A percentile compares a stretch with the other conserved stretches of the same genome.
Evolutionary conservation across 139 green algal species (phyloP).

Genomic region (Diplosphaera chodatii): DNA sequence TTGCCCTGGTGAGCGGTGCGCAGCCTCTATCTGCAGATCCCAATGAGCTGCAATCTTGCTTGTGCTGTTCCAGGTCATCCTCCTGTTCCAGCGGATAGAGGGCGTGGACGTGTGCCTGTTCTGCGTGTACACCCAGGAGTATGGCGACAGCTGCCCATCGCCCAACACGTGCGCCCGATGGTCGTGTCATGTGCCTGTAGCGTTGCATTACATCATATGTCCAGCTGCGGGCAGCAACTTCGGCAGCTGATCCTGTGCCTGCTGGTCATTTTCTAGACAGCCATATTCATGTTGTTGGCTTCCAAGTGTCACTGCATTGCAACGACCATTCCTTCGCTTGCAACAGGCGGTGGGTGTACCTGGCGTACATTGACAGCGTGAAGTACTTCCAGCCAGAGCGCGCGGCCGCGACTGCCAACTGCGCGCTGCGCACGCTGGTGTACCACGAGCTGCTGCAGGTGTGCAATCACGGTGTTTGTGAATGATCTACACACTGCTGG

Average conservation of each 20-base stretch:
- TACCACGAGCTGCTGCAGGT: slow-evolving; percentile 97
- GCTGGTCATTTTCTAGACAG: too few species aligned
- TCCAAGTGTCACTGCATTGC: neutral
- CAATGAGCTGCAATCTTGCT: neutral
- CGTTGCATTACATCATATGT: too few species aligned
- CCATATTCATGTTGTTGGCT: too few species aligned
- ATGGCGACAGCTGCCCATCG: slow-evolving; percentile 67
- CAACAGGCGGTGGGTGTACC: slow-evolving; percentile 74
- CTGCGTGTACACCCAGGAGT: slow-evolving; percentile 96
- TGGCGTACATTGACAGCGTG: slow-evolving; percentile 96
- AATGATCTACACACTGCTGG: too few species aligned
- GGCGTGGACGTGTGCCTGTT: slow-evolving; percentile 93
- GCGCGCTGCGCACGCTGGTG: slow-evolving; percentile 85
- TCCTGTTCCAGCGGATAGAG: slow-evolving; percentile 91
- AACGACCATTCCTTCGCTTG: neutral
- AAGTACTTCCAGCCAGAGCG: slow-evolving; percentile 95
- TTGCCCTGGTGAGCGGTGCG: too few species aligned
- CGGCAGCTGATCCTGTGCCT: too few species aligned
- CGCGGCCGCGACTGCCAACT: slow-evolving; percentile 10
- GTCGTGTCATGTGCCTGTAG: too few species aligned
- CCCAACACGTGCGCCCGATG: slow-evolving; percentile 66
- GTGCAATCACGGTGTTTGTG: too few species aligned
- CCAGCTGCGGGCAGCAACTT: too few species aligned
- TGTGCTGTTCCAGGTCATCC: slow-evolving; percentile 52
- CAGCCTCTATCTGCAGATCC: too few species aligned